Base-by-base conservation (phyloP, 305 asterid species). In the Fraxinus xanthoxyloides region DNA sequence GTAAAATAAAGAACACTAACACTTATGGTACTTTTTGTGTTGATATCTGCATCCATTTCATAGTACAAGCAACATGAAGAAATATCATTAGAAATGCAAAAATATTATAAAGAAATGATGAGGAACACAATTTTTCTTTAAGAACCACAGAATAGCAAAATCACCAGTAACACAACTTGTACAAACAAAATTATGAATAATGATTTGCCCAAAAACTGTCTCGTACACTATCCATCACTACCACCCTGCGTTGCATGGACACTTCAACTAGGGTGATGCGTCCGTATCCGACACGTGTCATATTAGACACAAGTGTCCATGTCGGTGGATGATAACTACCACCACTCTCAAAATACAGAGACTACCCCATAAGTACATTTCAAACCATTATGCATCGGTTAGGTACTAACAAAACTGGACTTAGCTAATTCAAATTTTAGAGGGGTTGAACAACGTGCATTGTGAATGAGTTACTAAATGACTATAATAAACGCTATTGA, bases 1-100 rank as follows among this genome's bases (percentile, higher is more conserved):
- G 69, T 26, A 5, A 82, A 78, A 81, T 80, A 79, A 86, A 80
- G 79, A 73, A 54, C 67, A 91, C 99, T 94, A 89, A 94, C 98
- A 97, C 86, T 96, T 96, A 90, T 96, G 99, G 90, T 96, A 96
- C 90, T 96, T 96, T 80, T 98, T 94, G 85, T 96, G 98, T 84
- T 96, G 99, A 90, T 96, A 96, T 86, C 99, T 94, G 97, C 91
- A 75, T 80, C 81, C 82, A 79, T 83, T 38, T 86, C 80, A 86
- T 80, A 77, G 80, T 79, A 81, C 93, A 89, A 86, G 93, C n/a
- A 89, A 91, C 86, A 89, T 73, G 81, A 43, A 85, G 81, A 88
- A 86, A 65, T 17, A 67, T 40, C 40, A 85, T 89, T 79, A 92
- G 89, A 85, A 79, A 80, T 63, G 28, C 69, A 56, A 17, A 43